These are phyloP conservation scores for Paratrimastix pyriformis DNA, from an alignment of 78 protist species.

Conservation along the genomic window DNA sequence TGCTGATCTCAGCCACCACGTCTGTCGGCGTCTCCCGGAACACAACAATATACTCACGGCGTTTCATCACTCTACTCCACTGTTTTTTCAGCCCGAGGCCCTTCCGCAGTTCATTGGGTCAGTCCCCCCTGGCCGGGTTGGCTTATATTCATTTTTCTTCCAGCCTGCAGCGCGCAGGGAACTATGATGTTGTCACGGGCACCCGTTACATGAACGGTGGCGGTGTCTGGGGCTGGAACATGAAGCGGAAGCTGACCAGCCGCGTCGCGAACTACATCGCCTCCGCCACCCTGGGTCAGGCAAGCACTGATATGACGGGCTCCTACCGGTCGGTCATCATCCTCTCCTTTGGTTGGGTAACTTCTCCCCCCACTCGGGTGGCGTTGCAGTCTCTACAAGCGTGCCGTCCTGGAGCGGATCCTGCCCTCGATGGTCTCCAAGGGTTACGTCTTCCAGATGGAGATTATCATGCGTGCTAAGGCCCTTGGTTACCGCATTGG, in stretches of 20 bases:
- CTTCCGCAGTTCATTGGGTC: slow-evolving; percentile 67
- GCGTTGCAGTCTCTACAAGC: slow-evolving; percentile 53
- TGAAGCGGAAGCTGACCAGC: slow-evolving; percentile 55
- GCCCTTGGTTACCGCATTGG: slow-evolving; percentile 45
- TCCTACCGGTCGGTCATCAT: slow-evolving; percentile 46
- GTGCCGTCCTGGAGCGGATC: slow-evolving; percentile 51
- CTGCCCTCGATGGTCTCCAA: slow-evolving; percentile 44
- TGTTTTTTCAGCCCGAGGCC: slow-evolving; percentile 58
- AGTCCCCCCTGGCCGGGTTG: background rate
- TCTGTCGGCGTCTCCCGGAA: background rate
- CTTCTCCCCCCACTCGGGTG: background rate
- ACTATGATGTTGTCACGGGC: slow-evolving; percentile 76
- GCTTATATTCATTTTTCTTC: background rate
- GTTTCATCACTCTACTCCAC: background rate
- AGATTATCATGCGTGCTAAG: slow-evolving; percentile 69
- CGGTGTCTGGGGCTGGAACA: slow-evolving; percentile 81
- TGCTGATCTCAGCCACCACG: slow-evolving; percentile 80
- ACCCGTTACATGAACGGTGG: slow-evolving; percentile 74
- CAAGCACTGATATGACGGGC: slow-evolving; percentile 78
- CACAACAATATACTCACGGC: background rate
- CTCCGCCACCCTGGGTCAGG: slow-evolving; percentile 43
- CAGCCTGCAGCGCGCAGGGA: slow-evolving; percentile 43
- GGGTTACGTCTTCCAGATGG: slow-evolving; percentile 85
- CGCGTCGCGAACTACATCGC: slow-evolving; percentile 73
- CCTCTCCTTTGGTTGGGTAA: background rate